These are phyloP conservation scores for Alternaria arborescens DNA, from an alignment of 2,329 filamentous ascomycete species.

Conservation along the genomic window DNA sequence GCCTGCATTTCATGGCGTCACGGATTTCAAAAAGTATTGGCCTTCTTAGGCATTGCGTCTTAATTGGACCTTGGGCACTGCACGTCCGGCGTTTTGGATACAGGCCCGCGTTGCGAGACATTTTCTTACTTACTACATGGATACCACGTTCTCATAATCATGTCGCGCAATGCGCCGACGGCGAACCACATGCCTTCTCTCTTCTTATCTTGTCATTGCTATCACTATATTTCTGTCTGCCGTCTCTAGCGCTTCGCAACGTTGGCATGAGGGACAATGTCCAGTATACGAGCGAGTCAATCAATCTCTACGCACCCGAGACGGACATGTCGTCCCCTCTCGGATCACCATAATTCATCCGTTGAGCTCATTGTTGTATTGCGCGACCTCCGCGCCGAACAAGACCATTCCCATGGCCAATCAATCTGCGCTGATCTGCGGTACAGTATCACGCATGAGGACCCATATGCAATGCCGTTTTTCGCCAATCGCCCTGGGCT, in stretches of 20 bases:
- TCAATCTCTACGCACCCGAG: slow-evolving; percentile 41
- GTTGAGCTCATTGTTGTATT: slow-evolving; percentile 31
- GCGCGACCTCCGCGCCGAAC: slow-evolving; percentile 24
- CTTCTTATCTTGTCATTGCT: slow-evolving; percentile 32
- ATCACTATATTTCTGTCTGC: slow-evolving; percentile 29
- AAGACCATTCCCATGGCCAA: slow-evolving; percentile 34
- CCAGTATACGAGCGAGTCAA: slow-evolving; percentile 49
- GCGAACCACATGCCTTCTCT: slow-evolving; percentile 19
- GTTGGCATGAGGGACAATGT: slow-evolving; percentile 34
- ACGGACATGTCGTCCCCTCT: slow-evolving; percentile 31
- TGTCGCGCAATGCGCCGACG: slow-evolving; percentile 28
- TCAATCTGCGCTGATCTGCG: slow-evolving; percentile 46
- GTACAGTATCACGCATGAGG: slow-evolving; percentile 33
- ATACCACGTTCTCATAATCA: slow-evolving; percentile 32
- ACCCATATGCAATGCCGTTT: slow-evolving; percentile 47
- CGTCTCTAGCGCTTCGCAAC: slow-evolving; percentile 28
- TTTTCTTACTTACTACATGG: slow-evolving; percentile 34
- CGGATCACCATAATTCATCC: slow-evolving; percentile 31
- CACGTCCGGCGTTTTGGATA: slow-evolving; percentile 51
- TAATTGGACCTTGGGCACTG: slow-evolving; percentile 35
- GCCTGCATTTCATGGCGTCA: slow-evolving; percentile 55
- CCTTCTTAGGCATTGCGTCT: slow-evolving; percentile 49
- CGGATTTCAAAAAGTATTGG: slow-evolving; percentile 50
- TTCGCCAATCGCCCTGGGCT: slow-evolving; percentile 37
- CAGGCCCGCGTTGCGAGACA: slow-evolving; percentile 48